Evolutionary conservation across 176 grass and related monocot genomes (phyloP), one percentile per base, ranked within the genome.

Genomic region (Carex parvula): DNA sequence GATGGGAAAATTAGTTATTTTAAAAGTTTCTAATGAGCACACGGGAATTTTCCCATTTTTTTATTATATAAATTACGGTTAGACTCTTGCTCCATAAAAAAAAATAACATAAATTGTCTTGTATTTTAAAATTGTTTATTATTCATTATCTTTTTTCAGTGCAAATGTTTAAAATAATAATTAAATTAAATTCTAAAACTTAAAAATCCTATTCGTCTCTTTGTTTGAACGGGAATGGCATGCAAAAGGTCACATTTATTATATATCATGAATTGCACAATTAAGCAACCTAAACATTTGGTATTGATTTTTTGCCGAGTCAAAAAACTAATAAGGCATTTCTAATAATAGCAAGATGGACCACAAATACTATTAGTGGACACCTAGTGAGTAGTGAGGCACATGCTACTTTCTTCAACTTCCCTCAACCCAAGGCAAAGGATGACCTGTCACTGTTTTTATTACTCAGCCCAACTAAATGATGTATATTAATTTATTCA

Each of bases 251-350:
- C 62, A 50, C 41, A 66, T 83, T 83, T 83, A 83, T 68, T 54
- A 68, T 54, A 68, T 68, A 69, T 67, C 61, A 68, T 68, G 22
- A 54, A 68, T n/a, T 69, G 41, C 33, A 56, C 20, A 69, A 39
- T 39, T 39, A 39, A 68, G 63, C 42, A 69, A 83, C 44, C 81
- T 67, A 83, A 29, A 54, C 39, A 53, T 60, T 52, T 26, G 61
- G 41, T 83, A 52, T 83, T 33, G n/a, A 83, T 83, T 22, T 62
- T 64, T 53, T 83, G 62, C 81, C 44, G 54, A 66, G 42, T 83
- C 81, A 52, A 22, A 83, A 79, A 83, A 32, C 54, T 69, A 64
- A 65, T 24, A 69, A 83, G 21, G 15, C 81, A 83, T 52, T 68
- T 83, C 81, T 53, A 26, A 69, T 46, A 83, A 55, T 69, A 69